Conservation (phyloP, 1,284 basidiomycete species). For the Pulchroboletus neoregius region DNA sequence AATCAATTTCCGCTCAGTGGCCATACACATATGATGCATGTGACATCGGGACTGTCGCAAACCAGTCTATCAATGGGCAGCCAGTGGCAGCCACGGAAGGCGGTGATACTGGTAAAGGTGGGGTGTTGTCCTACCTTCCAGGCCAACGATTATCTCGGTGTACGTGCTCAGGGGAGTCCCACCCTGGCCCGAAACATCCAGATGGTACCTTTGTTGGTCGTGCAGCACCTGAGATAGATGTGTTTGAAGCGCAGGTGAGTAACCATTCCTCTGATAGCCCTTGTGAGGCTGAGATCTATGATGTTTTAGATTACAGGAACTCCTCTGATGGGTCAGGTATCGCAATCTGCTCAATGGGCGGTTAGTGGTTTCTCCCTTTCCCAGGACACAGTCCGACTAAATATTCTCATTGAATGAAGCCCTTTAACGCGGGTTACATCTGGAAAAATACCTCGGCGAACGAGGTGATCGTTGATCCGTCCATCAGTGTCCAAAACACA, state of each 20-base stretch:
- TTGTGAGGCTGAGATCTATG: conserved; percentile 3
- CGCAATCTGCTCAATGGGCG: conserved; percentile 65
- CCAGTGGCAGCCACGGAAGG: conserved; percentile 38
- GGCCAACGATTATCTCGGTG: conserved; percentile 52
- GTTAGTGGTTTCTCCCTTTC: conserved; percentile 37
- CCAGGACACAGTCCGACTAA: not conserved
- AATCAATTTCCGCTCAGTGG: conserved; percentile 33
- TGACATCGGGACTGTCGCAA: conserved; percentile 57
- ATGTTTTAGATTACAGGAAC: conserved; percentile 39
- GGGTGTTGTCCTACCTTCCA: conserved; percentile 46
- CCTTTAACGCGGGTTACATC: conserved; percentile 43
- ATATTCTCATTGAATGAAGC: conserved; percentile 31
- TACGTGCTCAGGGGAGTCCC: conserved; percentile 52
- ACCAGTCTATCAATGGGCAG: conserved; percentile 43
- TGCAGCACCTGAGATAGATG: conserved; percentile 50
- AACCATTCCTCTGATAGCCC: not conserved
- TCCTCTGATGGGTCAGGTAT: conserved; percentile 49
- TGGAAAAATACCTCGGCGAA: conserved; percentile 43
- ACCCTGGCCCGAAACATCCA: conserved; percentile 56
- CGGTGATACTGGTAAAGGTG: conserved; percentile 35
- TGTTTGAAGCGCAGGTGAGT: conserved; percentile 41
- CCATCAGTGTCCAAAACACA: conserved; percentile 46
- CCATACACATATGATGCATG: conserved; percentile 47
- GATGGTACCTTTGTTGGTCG: conserved; percentile 57
- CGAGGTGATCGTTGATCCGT: conserved; percentile 44